phyloP scores from a whole-genome alignment of 257 asterid species.

The Przewalskia tangutica region DNA sequence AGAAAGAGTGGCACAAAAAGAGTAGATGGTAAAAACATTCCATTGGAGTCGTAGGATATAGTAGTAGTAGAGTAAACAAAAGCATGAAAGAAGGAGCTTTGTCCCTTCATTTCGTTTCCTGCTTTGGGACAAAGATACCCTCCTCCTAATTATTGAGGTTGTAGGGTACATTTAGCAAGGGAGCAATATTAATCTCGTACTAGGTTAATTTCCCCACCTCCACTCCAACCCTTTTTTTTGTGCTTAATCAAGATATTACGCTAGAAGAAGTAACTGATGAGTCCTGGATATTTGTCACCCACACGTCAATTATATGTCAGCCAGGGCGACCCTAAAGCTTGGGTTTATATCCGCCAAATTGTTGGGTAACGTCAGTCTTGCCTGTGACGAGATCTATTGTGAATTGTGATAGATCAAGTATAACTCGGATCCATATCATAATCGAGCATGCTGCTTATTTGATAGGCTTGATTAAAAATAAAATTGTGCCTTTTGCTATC shows the following conservation, averaged over 20 bases:
- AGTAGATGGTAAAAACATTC: neutral
- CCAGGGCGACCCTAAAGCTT: neutral
- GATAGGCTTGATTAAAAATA: neutral
- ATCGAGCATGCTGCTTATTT: neutral
- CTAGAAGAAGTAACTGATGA: neutral
- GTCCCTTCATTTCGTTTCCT: constrained; percentile 3
- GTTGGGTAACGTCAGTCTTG: neutral
- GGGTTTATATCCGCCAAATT: neutral
- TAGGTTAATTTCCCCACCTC: neutral
- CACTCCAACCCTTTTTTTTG: neutral
- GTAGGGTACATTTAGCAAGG: neutral
- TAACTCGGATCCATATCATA: too few relatives aligned
- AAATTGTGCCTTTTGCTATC: neutral
- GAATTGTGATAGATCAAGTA: too few relatives aligned
- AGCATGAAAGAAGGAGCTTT: neutral
- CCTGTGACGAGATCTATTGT: too few relatives aligned
- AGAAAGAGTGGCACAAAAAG: neutral
- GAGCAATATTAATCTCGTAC: neutral
- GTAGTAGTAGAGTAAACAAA: neutral
- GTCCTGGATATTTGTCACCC: neutral
- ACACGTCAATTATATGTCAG: neutral
- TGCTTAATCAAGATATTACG: neutral
- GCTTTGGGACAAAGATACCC: neutral
- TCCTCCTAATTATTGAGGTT: neutral
- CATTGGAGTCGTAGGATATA: neutral